Conservation (phyloP, 163 green algal genomes). For the Volvox carteri region DNA sequence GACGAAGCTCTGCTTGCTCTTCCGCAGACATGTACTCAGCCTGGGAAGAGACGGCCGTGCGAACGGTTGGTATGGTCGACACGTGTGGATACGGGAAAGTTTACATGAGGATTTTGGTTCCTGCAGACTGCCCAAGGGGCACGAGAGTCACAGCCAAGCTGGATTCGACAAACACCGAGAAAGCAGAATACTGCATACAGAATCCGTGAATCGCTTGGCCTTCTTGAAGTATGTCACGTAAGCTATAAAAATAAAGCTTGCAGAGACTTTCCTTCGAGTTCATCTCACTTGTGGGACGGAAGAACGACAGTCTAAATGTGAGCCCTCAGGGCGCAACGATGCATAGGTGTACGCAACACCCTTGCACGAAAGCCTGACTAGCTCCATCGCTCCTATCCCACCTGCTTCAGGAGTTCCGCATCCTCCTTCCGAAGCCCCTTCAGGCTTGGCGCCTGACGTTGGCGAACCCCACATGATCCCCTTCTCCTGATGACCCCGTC, state of each 20-base stretch:
- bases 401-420: slow-evolving; percentile 36
- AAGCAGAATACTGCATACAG: no score
- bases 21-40: slow-evolving; percentile 50
- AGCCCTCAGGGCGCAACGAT: no score
- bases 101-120: not conserved
- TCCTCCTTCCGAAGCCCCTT: slow-evolving; percentile 52
- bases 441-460: not conserved
- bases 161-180: not conserved
- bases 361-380: not conserved
- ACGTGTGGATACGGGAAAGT: not conserved
- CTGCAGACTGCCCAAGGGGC: not conserved
- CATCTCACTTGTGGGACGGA: no score
- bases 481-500: not conserved
- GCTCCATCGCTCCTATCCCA: not conserved
- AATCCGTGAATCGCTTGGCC: no score
- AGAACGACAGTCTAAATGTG: no score
- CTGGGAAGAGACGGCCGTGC: not conserved
- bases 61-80: no score
- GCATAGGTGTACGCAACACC: slow-evolving; percentile 26
- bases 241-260: no score
- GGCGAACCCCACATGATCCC: slow-evolving; percentile 31
- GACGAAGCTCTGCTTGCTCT: slow-evolving; percentile 47
- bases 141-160: not conserved
- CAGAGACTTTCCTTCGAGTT: no score
- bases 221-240: no score